Evolutionary conservation across 805 yeast species (phyloP).

Genomic region (Candida ponderosae): DNA sequence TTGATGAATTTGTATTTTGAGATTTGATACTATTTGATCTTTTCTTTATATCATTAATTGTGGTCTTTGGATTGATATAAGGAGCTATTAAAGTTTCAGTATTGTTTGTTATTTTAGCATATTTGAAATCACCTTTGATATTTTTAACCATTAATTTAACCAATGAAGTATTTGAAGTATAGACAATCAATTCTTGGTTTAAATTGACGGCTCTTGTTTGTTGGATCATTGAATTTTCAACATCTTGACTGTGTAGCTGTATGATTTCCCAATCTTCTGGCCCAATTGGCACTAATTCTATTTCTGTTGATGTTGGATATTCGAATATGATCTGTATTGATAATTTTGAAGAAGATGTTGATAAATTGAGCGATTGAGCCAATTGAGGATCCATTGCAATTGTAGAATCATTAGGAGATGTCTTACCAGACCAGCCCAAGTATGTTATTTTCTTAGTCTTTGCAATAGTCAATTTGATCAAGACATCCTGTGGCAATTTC

Average conservation of each 20-base stretch:
- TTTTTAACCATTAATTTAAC: slow-evolving; percentile 51
- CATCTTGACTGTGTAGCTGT: slow-evolving; percentile 68
- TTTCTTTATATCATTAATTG: slow-evolving; percentile 10
- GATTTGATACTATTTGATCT: slow-evolving; percentile 15
- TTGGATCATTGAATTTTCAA: slow-evolving; percentile 67
- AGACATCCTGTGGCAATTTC: slow-evolving; percentile 47
- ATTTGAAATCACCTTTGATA: slow-evolving; percentile 30
- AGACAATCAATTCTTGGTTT: slow-evolving; percentile 56
- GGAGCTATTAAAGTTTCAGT: slow-evolving; percentile 80
- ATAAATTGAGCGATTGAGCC: slow-evolving; percentile 35
- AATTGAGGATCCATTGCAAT: slow-evolving; percentile 64
- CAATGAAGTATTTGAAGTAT: slow-evolving; percentile 51
- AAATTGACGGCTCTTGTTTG: slow-evolving; percentile 72
- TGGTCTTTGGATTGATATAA: slow-evolving; percentile 31
- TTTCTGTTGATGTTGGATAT: slow-evolving; percentile 45
- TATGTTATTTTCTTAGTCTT: slow-evolving; percentile 22
- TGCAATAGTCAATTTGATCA: slow-evolving; percentile 33
- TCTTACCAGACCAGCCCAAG: slow-evolving; percentile 66
- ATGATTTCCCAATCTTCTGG: slow-evolving; percentile 87
- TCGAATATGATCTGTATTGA: slow-evolving; percentile 39
- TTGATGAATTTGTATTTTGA: too few species aligned
- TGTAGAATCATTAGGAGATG: slow-evolving; percentile 22
- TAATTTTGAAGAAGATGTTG: slow-evolving; percentile 30
- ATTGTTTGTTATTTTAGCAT: slow-evolving; percentile 50
- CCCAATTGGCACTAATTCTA: slow-evolving; percentile 71